A percentile compares a stretch with the other conserved stretches of the same genome.
Conservation (phyloP, 805 yeast genomes). For the Limtongia smithiae region DNA sequence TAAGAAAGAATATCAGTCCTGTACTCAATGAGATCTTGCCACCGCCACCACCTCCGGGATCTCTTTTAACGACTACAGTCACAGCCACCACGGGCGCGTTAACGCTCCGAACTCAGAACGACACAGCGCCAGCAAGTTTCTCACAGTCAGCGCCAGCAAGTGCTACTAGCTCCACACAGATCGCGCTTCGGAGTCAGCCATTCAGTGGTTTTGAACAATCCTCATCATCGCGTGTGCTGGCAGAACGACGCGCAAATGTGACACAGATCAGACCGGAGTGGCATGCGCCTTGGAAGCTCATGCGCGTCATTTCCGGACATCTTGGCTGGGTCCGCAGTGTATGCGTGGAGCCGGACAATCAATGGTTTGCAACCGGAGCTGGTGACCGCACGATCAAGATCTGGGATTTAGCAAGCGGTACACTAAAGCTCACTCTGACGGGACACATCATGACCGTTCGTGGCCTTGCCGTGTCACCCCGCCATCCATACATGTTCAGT, state of each 20-base stretch:
- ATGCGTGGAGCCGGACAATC: conserved; percentile 77
- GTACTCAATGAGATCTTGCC: conserved; percentile 14
- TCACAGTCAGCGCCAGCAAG: too few species aligned
- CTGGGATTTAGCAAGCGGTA: conserved; percentile 80
- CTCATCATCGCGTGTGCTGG: conserved; percentile 17
- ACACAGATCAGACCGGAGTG: conserved; percentile 33
- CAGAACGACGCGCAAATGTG: conserved; percentile 23
- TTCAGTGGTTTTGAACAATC: neutral
- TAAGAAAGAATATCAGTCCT: conserved; percentile 18
- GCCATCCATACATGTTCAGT: conserved; percentile 84
- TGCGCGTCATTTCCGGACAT: conserved; percentile 79
- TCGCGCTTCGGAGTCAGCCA: conserved; percentile 3
- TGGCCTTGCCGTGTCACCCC: conserved; percentile 63
- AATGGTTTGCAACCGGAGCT: conserved; percentile 91
- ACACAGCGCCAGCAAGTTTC: too few species aligned
- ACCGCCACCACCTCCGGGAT: conserved; percentile 27
- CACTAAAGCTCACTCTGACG: conserved; percentile 68
- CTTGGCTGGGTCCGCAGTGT: conserved; percentile 88
- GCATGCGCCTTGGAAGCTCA: conserved; percentile 70
- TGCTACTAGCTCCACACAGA: neutral
- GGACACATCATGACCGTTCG: conserved; percentile 92
- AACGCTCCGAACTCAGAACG: conserved; percentile 1
- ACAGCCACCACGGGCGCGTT: conserved; percentile 15
- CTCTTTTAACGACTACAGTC: conserved; percentile 1
- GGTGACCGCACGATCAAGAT: conserved; percentile 83